Base-by-base conservation (phyloP, 1,284 basidiomycete species). In the Salmacisia buchloeana region DNA sequence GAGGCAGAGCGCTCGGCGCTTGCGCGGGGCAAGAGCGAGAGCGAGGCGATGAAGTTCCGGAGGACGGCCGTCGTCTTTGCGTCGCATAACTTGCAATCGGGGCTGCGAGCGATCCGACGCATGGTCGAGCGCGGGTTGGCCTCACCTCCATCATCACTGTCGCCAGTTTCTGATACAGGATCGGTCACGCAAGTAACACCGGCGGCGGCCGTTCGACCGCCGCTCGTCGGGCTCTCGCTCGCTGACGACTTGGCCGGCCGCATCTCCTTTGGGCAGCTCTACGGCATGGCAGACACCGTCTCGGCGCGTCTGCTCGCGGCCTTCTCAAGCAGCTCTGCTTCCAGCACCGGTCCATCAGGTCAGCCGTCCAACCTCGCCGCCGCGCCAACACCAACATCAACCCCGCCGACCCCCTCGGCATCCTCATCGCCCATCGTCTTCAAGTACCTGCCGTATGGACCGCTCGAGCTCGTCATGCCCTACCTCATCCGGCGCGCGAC, bases 41-140 rank as follows among this genome's bases (percentile, higher is more conserved):
- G 64, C 59, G 31, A 62, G 45, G 29, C 64, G 62, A 5, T 18
- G 4, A 21, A 43, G 38, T 36, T 10, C 25, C 85, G 85, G 3
- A 82, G 81, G 4, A 80, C 93, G 12, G 88, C 85, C 1, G 86
- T 91, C 38, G 81, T 93, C 2, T 93, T 94, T 70, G 92, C 89
- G 1, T 91, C 92, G 27, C 92, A 94, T 75, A 94, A 94, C 76
- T 85, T 86, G 83, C 81, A 82, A 36, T 89, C 87, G 62, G 86
- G 85, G 63, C 81, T 84, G 35, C 76, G 85, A 61, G 84, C 93
- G 58, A 76, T 91, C 27, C 82, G 84, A 15, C 85, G 85, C 68
- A 82, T 94, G 60, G 83, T 86, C 1, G 72, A 80, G 43, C 82
- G 82, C 12, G 87, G 86, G 5, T 79, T 92, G 58, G 90, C 85